Base-by-base conservation (phyloP, 225 moss, liverwort and hornwort genomes). In the Polytrichum formosum region DNA sequence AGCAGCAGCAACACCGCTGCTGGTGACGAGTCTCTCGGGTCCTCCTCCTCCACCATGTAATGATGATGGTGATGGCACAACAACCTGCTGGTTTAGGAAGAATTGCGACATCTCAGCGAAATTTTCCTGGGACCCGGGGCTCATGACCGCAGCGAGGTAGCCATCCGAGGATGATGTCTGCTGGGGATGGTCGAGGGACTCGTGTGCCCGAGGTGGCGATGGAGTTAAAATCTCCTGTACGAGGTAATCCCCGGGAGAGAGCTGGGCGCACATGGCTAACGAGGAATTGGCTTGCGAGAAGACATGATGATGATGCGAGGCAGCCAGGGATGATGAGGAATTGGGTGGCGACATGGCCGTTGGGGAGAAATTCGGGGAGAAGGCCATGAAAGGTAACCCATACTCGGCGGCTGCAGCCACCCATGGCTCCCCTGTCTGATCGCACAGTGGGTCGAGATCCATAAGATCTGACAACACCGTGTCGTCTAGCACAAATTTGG, bases 371-470 rank as follows among this genome's bases (percentile, higher is more conserved):
- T 70, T 70, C 1, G 87, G 81, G 0, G 87, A 83, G 67, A 87
- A 87, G 8, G 78, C 26, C 29, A 71, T 58, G 29, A 78, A 84
- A 9, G 84, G 70, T 16, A 77, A 60, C 56, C 75, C 61, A 29
- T 7, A 66, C 27, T 59, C 1, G 58, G 29, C 75, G 7, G 77
- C 74, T 2, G 33, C 21, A 8, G 74, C 81, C 28, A 83, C 76
- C 87, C 84, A 84, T 0, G 84, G 87, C 67, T 84, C 87, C 21
- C 79, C 84, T 19, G 63, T 79, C 17, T 87, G 87, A 81, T 87
- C 87, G 67, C 84, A 84, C 70, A 84, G 21, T 18, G 83, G 87
- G 77, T 87, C 87, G 17, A 87, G 77, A 84, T 87, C 87, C 81
- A 87, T 74, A 28, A 87, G 77, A 72, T 87, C 87, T 66, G 87